A percentile compares a stretch with the other conserved stretches of the same genome.
phyloP scores from a whole-genome alignment of 2,329 filamentous ascomycete genomes.

The Triangularia setosa region DNA sequence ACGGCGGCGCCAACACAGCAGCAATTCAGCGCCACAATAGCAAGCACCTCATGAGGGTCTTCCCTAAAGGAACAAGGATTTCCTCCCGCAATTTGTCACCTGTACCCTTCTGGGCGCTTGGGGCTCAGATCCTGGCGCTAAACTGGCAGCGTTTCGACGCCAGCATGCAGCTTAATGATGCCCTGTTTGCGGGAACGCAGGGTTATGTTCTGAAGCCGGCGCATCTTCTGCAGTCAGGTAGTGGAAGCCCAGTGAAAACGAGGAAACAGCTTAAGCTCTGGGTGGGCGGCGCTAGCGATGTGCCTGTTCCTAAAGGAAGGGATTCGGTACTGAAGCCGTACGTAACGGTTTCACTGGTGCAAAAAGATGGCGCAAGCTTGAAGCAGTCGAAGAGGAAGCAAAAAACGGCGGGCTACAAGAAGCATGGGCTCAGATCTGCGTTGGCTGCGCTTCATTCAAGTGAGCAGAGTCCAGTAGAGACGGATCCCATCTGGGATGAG shows the following conservation, averaged over 20 bases:
- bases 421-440: slow-evolving; percentile 36
- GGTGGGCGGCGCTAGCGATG: slow-evolving; percentile 58
- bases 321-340: slow-evolving; percentile 58
- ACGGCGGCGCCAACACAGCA: slow-evolving; percentile 31
- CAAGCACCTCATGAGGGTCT: slow-evolving; percentile 66
- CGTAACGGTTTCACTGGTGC: slow-evolving; percentile 60
- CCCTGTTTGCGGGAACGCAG: slow-evolving; percentile 60
- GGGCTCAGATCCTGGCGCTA: slow-evolving; percentile 65
- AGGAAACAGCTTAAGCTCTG: slow-evolving; percentile 37
- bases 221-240: slow-evolving; percentile 50
- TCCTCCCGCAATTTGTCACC: slow-evolving; percentile 61
- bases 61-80: slow-evolving; percentile 65
- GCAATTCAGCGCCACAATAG: slow-evolving; percentile 59
- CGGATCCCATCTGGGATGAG: slow-evolving; percentile 64
- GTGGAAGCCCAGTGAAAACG: not conserved
- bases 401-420: slow-evolving; percentile 59
- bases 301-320: slow-evolving; percentile 51
- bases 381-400: slow-evolving; percentile 54
- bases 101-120: slow-evolving; percentile 61
- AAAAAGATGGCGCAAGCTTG: slow-evolving; percentile 48
- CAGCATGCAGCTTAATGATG: slow-evolving; percentile 65
- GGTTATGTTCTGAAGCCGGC: slow-evolving; percentile 64
- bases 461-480: slow-evolving; percentile 47
- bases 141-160: slow-evolving; percentile 68
- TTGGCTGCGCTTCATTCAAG: slow-evolving; percentile 27